A percentile compares a stretch with the other conserved stretches of the same genome.
Evolutionary conservation across 2,329 filamentous ascomycete species (phyloP).

Genomic region (Pseudogymnoascus sp.): DNA sequence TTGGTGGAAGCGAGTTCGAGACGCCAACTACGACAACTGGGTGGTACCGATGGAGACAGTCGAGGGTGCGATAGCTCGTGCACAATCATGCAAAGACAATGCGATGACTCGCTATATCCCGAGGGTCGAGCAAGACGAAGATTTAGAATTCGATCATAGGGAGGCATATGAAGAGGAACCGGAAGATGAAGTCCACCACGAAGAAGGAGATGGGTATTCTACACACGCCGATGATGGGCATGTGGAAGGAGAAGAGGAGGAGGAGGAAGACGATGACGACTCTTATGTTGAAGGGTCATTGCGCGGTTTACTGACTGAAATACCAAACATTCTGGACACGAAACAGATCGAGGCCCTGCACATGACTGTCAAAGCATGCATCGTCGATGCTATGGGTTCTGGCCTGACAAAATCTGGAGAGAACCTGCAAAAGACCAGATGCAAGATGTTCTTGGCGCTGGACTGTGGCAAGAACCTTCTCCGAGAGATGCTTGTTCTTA

Average conservation of each 20-base stretch:
- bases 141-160: constrained; percentile 21
- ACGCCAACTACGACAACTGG: constrained; percentile 54
- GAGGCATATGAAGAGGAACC: constrained; percentile 39
- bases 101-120: constrained; percentile 44
- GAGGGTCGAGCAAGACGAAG: constrained; percentile 14
- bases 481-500: constrained; percentile 87
- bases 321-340: constrained; percentile 87
- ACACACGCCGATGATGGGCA: constrained; percentile 35
- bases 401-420: constrained; percentile 60
- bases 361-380: constrained; percentile 95
- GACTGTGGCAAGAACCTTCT: constrained; percentile 86
- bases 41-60: constrained; percentile 52
- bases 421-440: constrained; percentile 84
- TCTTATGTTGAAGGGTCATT: constrained; percentile 73
- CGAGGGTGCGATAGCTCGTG: constrained; percentile 50
- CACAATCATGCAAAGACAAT: constrained; percentile 52
- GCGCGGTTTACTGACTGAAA: constrained; percentile 81
- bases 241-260: constrained; percentile 53
- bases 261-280: constrained; percentile 66
- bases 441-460: constrained; percentile 80
- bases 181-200: constrained; percentile 38
- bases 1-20: constrained; percentile 56
- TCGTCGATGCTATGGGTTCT: constrained; percentile 73
- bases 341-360: constrained; percentile 93
- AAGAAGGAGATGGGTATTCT: constrained; percentile 41